Percentiles rank a stretch among this genome's conserved stretches.
Conservation (phyloP, 1,139 yeast genomes). For the Saccharomyces hybrid region DNA sequence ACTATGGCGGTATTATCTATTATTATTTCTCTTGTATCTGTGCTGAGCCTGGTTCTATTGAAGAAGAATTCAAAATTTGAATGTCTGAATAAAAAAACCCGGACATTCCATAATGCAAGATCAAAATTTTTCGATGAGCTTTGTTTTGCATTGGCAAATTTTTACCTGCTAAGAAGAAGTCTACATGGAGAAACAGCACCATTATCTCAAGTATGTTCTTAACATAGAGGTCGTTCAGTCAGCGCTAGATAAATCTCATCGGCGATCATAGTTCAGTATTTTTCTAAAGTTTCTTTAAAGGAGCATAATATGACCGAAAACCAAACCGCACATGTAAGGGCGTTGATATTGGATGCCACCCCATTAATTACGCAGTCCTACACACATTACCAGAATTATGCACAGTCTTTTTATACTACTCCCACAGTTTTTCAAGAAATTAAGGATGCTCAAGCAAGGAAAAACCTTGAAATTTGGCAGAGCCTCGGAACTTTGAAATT, state of each 20-base stretch:
- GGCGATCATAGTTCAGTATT: background rate
- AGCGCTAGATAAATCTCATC: background rate
- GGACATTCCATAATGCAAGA: background rate
- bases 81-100: background rate
- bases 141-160: background rate
- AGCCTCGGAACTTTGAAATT: constrained; percentile 44
- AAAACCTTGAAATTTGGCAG: constrained; percentile 72
- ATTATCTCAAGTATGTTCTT: background rate
- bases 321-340: constrained; percentile 34
- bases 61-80: background rate
- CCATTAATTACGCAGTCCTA: constrained; percentile 85
- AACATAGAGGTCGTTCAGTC: background rate
- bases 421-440: constrained; percentile 88
- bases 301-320: background rate
- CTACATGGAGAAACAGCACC: background rate
- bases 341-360: constrained; percentile 84
- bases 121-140: constrained; percentile 11
- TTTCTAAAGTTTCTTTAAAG: background rate
- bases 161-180: background rate
- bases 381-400: constrained; percentile 62
- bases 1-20: background rate
- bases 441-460: constrained; percentile 76
- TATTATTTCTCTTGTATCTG: background rate
- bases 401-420: constrained; percentile 68
- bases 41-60: background rate